phyloP scores from a whole-genome alignment of 441 rosid species.

The Erodium texanum region DNA sequence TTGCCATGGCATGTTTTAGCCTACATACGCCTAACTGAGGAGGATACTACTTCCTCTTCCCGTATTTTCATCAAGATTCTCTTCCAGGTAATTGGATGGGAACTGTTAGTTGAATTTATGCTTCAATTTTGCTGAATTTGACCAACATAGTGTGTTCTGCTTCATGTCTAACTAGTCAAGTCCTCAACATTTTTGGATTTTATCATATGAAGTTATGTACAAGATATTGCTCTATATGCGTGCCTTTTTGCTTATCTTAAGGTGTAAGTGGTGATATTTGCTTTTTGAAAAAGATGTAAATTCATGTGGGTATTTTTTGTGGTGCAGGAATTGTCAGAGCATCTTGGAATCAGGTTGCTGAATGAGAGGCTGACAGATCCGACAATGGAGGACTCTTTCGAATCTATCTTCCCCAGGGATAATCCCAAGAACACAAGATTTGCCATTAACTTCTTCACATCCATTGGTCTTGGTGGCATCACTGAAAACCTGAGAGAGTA shows the following conservation, averaged over 20 bases:
- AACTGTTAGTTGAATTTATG: neutral
- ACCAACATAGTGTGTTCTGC: neutral
- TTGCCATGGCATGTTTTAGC: constrained; percentile 76
- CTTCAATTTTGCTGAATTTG: neutral
- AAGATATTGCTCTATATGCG: no score
- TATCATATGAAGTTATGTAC: no score
- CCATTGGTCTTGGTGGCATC: constrained; percentile 91
- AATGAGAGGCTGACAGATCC: constrained; percentile 81
- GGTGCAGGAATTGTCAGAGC: constrained; percentile 75
- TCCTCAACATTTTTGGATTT: no score
- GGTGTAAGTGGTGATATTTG: neutral
- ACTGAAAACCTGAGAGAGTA: constrained; percentile 81
- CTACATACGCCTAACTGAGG: constrained; percentile 37
- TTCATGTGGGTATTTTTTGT: constrained; percentile 7
- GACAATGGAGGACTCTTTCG: constrained; percentile 58
- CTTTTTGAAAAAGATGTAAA: neutral
- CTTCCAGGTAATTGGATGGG: constrained; percentile 50
- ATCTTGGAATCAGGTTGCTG: constrained; percentile 60
- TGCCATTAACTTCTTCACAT: constrained; percentile 83
- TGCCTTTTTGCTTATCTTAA: no score
- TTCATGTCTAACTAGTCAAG: neutral
- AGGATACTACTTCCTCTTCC: constrained; percentile 83
- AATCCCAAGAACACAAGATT: constrained; percentile 86
- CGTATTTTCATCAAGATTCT: constrained; percentile 93
- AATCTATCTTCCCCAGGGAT: constrained; percentile 76